phyloP scores from a whole-genome alignment of 176 grass and related monocot genomes.

The Eleusine indica region DNA sequence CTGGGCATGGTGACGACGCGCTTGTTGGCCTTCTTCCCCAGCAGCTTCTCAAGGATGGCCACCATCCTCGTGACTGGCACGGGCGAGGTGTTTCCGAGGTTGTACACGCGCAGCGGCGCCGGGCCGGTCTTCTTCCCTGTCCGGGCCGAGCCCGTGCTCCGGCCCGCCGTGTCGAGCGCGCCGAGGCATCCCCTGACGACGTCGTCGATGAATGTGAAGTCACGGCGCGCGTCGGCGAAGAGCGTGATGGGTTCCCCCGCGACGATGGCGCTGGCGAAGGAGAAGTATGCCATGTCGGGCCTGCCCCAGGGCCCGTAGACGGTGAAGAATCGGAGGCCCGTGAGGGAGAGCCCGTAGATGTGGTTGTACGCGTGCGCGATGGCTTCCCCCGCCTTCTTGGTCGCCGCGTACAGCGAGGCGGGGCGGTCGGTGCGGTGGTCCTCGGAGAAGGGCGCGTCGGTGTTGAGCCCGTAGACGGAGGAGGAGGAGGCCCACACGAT shows the following conservation, averaged over 20 bases:
- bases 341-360: slow-evolving; percentile 98
- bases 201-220: slow-evolving; percentile 99
- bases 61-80: slow-evolving; percentile 90
- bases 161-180: slow-evolving; percentile 74
- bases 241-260: slow-evolving; percentile 82
- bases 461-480: slow-evolving; percentile 94
- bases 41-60: slow-evolving; percentile 71
- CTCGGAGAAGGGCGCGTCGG: slow-evolving; percentile 81
- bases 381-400: slow-evolving; percentile 97
- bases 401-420: slow-evolving; percentile 93
- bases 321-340: slow-evolving; percentile 95
- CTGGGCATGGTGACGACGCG: slow-evolving; percentile 79
- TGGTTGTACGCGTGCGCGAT: slow-evolving; percentile 94
- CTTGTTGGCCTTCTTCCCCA: slow-evolving; percentile 96
- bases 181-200: slow-evolving; percentile 90
- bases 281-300: slow-evolving; percentile 99
- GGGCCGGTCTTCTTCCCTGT: slow-evolving; percentile 66
- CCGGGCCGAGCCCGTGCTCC: slow-evolving; percentile 62
- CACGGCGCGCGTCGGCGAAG: slow-evolving; percentile 71
- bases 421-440: slow-evolving; percentile 86
- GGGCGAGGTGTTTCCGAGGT: slow-evolving; percentile 94
- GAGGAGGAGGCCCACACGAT: slow-evolving; percentile 91
- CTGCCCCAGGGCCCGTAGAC: slow-evolving; percentile 96
- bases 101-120: slow-evolving; percentile 85
- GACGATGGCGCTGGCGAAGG: slow-evolving; percentile 73